These are phyloP conservation scores for Candolleomyces aberdarensis DNA, from an alignment of 768 basidiomycete genomes.

Conservation along the genomic window DNA sequence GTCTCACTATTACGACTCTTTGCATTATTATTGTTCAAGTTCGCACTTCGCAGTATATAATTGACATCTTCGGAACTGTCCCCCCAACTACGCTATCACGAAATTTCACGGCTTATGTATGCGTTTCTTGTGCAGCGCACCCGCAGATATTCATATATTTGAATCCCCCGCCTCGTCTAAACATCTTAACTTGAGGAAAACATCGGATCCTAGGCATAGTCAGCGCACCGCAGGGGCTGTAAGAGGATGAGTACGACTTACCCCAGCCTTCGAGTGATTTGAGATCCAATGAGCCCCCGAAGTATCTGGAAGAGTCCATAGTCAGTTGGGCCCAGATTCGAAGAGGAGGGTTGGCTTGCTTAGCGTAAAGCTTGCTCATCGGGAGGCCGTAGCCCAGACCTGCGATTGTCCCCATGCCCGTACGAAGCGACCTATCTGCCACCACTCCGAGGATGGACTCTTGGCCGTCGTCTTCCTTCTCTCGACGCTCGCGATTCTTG, in stretches of 20 bases:
- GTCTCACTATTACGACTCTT: constrained; percentile 8
- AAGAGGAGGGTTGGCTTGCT: constrained; percentile 23
- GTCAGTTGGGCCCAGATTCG: background rate
- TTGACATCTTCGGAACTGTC: background rate
- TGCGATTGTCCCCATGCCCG: constrained; percentile 85
- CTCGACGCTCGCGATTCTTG: constrained; percentile 37
- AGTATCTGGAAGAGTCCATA: constrained; percentile 49
- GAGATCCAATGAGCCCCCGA: constrained; percentile 82
- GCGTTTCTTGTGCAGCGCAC: background rate
- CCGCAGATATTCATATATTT: constrained; percentile 25
- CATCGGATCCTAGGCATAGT: constrained; percentile 39
- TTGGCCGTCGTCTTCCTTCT: constrained; percentile 43
- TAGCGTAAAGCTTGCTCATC: constrained; percentile 74
- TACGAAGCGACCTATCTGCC: constrained; percentile 71
- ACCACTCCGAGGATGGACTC: constrained; percentile 74
- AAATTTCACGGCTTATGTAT: background rate
- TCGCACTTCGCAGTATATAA: constrained; percentile 33
- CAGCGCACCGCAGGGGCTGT: constrained; percentile 5
- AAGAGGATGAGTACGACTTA: constrained; percentile 18
- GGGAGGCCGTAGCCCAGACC: constrained; percentile 86
- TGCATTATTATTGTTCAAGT: constrained; percentile 19
- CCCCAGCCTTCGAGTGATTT: constrained; percentile 85
- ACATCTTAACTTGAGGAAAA: constrained; percentile 47
- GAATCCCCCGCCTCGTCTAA: constrained; percentile 48
- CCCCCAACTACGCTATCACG: background rate